Evolutionary conservation across 371 early-diverging fungal genomes (phyloP).

Genomic region (Zychaea mexicana): DNA sequence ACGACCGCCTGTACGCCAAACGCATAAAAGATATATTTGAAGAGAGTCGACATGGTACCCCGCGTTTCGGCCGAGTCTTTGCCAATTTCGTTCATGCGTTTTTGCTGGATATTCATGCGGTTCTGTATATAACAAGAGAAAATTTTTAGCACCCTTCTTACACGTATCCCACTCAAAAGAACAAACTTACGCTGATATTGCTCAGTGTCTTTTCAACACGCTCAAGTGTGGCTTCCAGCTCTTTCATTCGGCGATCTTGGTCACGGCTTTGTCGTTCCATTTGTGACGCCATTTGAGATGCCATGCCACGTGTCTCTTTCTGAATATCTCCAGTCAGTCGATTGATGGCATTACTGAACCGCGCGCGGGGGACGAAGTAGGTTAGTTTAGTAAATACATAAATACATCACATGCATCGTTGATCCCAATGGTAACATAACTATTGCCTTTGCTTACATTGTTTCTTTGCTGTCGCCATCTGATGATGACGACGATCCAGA

Average conservation of each 20-base stretch:
- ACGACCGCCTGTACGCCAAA: constrained; percentile 38
- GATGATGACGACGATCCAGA: background rate
- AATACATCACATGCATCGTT: too few species aligned
- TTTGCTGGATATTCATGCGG: constrained; percentile 30
- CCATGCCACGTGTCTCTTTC: constrained; percentile 10
- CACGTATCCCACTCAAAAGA: too few species aligned
- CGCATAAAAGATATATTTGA: constrained; percentile 43
- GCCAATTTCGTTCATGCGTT: constrained; percentile 28
- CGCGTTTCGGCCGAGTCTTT: constrained; percentile 41
- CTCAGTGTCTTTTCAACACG: constrained; percentile 28
- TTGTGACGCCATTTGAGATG: constrained; percentile 18
- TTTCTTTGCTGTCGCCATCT: constrained; percentile 1
- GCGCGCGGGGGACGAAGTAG: background rate
- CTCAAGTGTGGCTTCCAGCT: constrained; percentile 22
- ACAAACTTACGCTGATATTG: constrained; percentile 36
- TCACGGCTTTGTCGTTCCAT: constrained; percentile 23
- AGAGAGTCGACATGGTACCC: constrained; percentile 39
- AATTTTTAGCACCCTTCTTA: background rate
- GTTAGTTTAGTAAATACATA: background rate
- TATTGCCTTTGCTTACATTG: too few species aligned
- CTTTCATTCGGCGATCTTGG: constrained; percentile 32
- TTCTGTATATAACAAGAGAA: constrained; percentile 12
- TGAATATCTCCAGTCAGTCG: constrained; percentile 19
- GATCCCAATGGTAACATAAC: too few species aligned
- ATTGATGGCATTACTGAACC: background rate